phyloP scores from a whole-genome alignment of 2,329 filamentous ascomycete genomes.

The Dryadomyces sulphureus region DNA sequence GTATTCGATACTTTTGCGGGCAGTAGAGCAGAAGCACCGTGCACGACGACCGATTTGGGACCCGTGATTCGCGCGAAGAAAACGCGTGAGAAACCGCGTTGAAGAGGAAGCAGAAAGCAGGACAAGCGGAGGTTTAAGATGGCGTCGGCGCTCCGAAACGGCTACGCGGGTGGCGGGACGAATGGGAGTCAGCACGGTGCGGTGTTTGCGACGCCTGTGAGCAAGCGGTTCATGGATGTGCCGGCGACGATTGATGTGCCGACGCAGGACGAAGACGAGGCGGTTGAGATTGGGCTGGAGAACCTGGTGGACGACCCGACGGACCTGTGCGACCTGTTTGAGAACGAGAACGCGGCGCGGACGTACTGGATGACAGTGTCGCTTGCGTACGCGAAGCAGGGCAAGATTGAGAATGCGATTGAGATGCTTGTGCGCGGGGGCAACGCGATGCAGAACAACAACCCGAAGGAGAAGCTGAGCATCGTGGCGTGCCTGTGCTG shows the following conservation, averaged over 20 bases:
- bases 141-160: slow-evolving; percentile 25
- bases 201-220: slow-evolving; percentile 22
- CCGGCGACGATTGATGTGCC: slow-evolving; percentile 52
- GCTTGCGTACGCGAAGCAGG: slow-evolving; percentile 89
- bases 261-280: slow-evolving; percentile 53
- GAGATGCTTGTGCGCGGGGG: slow-evolving; percentile 62
- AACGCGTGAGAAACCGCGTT: not conserved
- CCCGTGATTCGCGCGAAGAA: not conserved
- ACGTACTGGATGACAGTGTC: slow-evolving; percentile 98
- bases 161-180: slow-evolving; percentile 24
- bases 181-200: slow-evolving; percentile 17
- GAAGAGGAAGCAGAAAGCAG: not conserved
- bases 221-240: slow-evolving; percentile 49
- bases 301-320: slow-evolving; percentile 86
- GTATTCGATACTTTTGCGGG: not conserved
- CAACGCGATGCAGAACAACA: slow-evolving; percentile 53
- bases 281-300: slow-evolving; percentile 84
- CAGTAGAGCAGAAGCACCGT: not conserved
- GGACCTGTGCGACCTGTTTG: slow-evolving; percentile 85
- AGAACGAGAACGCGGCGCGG: slow-evolving; percentile 83
- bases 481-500: slow-evolving; percentile 77
- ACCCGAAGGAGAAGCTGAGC: slow-evolving; percentile 69
- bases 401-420: slow-evolving; percentile 74
- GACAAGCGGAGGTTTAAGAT: too few species aligned
- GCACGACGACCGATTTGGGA: not conserved